A percentile compares a stretch with the other conserved stretches of the same genome.
Evolutionary conservation across 495 filamentous ascomycete genomes (phyloP).

Genomic region (Penicillium atrosanguineum): DNA sequence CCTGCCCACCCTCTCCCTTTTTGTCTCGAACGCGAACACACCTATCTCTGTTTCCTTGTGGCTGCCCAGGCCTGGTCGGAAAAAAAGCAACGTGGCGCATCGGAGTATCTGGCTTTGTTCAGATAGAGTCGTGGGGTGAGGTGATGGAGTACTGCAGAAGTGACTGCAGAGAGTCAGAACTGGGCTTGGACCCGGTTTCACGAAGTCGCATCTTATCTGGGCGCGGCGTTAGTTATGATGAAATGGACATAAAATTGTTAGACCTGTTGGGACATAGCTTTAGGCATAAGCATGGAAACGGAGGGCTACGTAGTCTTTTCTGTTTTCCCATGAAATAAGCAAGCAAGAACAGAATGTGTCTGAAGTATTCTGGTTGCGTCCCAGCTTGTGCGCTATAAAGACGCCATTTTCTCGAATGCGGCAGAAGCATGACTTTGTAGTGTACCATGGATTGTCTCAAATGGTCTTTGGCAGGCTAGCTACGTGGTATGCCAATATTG

Average conservation of each 20-base stretch:
- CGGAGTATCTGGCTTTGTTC: slow-evolving; percentile 36
- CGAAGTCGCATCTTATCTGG: slow-evolving; percentile 32
- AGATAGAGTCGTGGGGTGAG: slow-evolving; percentile 16
- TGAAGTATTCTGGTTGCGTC: too few species aligned
- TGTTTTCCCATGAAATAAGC: too few species aligned
- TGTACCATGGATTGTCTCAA: not conserved
- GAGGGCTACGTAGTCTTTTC: too few species aligned
- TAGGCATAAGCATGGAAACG: too few species aligned
- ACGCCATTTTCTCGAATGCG: too few species aligned
- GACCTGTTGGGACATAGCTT: not conserved
- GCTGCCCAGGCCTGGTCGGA: slow-evolving; percentile 5
- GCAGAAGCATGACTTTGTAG: too few species aligned
- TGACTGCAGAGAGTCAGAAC: slow-evolving; percentile 11
- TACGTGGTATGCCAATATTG: too few species aligned
- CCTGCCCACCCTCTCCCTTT: slow-evolving; percentile 4
- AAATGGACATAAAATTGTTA: slow-evolving; percentile 39
- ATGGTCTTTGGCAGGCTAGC: not conserved
- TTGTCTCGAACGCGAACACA: slow-evolving; percentile 2
- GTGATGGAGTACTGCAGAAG: slow-evolving; percentile 12
- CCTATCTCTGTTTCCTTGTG: slow-evolving; percentile 8
- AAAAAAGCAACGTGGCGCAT: slow-evolving; percentile 33
- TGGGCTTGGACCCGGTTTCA: slow-evolving; percentile 19
- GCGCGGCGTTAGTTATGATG: slow-evolving; percentile 38
- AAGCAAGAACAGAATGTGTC: too few species aligned
- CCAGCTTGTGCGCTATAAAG: too few species aligned